These are phyloP conservation scores for Talaromyces sp. DNA, from an alignment of 2,329 filamentous ascomycete species.

Conservation along the genomic window DNA sequence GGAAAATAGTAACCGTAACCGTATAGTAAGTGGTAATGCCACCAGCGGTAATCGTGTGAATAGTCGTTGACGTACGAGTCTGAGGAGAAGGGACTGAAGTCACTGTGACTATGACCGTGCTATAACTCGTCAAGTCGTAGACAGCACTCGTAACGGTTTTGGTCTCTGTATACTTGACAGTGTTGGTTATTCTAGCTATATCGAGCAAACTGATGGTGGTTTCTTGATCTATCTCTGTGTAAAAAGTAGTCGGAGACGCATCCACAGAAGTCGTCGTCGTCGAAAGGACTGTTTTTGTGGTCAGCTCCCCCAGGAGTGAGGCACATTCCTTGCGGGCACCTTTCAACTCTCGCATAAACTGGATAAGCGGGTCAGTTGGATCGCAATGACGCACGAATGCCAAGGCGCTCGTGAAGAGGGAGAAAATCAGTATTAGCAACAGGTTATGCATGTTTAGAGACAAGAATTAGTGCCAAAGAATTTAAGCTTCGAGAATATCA, in stretches of 20 bases:
- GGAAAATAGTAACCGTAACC: neutral
- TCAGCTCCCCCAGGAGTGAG: neutral
- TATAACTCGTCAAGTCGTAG: neutral
- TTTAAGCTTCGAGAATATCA: neutral
- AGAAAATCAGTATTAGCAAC: neutral
- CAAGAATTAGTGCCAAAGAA: neutral
- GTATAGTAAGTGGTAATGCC: neutral
- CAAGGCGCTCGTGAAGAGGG: neutral
- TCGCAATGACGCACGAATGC: neutral
- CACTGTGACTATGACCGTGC: neutral
- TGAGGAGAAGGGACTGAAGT: neutral
- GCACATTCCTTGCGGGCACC: neutral
- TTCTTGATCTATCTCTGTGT: neutral
- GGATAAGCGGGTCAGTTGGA: neutral
- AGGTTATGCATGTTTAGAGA: neutral
- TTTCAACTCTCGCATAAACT: neutral
- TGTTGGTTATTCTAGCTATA: neutral
- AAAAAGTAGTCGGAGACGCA: neutral
- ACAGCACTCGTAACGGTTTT: neutral
- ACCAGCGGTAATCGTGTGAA: neutral
- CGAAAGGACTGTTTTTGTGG: neutral
- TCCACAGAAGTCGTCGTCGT: neutral
- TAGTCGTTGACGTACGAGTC: neutral
- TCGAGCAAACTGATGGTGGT: neutral
- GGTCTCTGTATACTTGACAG: neutral